Evolutionary conservation across 768 basidiomycete species (phyloP), one percentile per base, ranked within the genome.

Genomic region (Lactifluus pinguis): DNA sequence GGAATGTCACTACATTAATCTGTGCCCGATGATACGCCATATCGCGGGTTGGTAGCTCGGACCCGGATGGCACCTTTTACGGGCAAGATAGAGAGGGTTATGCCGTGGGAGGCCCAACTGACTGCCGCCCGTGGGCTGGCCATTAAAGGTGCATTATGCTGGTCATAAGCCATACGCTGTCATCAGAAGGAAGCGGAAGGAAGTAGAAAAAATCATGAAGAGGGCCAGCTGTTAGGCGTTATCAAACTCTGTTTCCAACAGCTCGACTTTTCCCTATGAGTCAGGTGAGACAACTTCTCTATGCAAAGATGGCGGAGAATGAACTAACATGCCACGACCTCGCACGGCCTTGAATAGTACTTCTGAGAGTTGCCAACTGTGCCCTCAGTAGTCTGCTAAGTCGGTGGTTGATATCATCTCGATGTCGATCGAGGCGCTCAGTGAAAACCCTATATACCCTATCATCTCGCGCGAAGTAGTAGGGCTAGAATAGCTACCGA

Each of bases 381-480:
- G 84, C 85, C 66, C 82, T 84, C 25, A 92, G 72, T 41, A 83
- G 79, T 32, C 80, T 79, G 57, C 75, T 79, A 21, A 83, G 71
- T 36, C 75, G 74, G 47, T 72, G 76, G 44, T 80, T 73, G 29
- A 85, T 80, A 6, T 75, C 73, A 60, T 71, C 72, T 49, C 67
- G 68, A 59, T 80, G 67, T 53, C 64, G 63, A 32, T 71, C 71
- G 34, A 75, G 61, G 58, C 68, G 79, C 67, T 80, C 77, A 21
- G 69, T 67, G 60, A 92, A 89, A 2, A 84, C 81, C 64, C 79
- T 85, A 72, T 87, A 89, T 14, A 90, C 84, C 39, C 95, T 83
- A 63, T 92, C 87, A 72, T 98, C 95, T 21, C 95, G 82, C 48
- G 95, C 95, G 68, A 98, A 98, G 68, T 87, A 92, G 64, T 89